phyloP scores from a whole-genome alignment of 805 yeast species.

The Lipomyces sp. region DNA sequence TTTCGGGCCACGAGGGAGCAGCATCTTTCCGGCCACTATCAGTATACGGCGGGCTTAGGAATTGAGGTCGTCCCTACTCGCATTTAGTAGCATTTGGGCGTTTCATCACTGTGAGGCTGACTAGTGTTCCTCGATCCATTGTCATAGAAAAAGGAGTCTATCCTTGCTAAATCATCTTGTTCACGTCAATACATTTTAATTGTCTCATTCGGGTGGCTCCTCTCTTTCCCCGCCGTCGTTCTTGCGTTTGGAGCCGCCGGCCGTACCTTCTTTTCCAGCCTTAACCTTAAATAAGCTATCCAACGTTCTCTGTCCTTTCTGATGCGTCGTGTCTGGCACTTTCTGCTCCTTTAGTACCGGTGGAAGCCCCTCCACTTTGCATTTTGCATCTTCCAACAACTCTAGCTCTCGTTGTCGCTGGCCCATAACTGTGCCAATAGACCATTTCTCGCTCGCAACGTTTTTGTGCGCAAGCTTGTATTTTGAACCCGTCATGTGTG shows the following conservation, averaged over 20 bases:
- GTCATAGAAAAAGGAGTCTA: no score
- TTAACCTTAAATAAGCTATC: neutral
- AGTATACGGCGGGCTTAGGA: no score
- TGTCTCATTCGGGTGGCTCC: neutral
- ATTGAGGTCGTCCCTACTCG: no score
- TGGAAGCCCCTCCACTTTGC: constrained; percentile 1
- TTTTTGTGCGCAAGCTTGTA: constrained; percentile 9
- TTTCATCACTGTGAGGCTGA: no score
- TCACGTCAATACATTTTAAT: neutral
- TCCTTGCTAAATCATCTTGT: no score
- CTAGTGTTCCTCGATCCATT: no score
- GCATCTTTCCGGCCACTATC: no score
- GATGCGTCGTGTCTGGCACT: constrained; percentile 3
- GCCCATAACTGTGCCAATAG: constrained; percentile 6
- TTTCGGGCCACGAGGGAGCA: no score
- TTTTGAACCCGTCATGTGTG: constrained; percentile 5
- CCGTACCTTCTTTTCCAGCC: neutral
- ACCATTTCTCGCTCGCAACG: constrained; percentile 7
- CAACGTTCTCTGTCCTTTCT: constrained; percentile 6
- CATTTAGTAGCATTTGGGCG: no score
- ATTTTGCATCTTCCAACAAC: constrained; percentile 6
- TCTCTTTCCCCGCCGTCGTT: neutral
- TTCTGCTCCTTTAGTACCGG: constrained; percentile 6
- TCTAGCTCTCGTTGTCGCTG: constrained; percentile 8
- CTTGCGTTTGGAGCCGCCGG: neutral